A percentile compares a stretch with the other conserved stretches of the same genome.
phyloP scores from a whole-genome alignment of 208 protist species.

The Angomonas desouzai region DNA sequence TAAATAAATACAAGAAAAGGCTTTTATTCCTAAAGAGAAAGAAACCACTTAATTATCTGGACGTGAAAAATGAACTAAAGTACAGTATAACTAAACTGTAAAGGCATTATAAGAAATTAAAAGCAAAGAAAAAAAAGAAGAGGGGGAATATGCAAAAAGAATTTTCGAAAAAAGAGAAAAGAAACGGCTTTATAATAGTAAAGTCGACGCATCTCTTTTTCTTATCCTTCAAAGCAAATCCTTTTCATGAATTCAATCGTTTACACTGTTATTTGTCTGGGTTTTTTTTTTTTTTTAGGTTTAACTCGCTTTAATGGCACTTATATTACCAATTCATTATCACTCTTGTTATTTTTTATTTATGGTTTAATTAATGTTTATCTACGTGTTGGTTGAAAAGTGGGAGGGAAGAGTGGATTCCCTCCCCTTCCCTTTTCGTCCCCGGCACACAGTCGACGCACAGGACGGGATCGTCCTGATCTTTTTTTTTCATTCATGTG shows the following conservation, averaged over 20 bases:
- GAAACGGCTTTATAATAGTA: slow-evolving; percentile 14
- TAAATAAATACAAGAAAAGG: slow-evolving; percentile 8
- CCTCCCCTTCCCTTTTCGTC: too few relatives aligned
- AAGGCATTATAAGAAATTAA: slow-evolving; percentile 19
- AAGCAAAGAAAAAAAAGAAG: slow-evolving; percentile 20
- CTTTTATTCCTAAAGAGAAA: slow-evolving; percentile 12
- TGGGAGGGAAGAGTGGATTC: too few relatives aligned
- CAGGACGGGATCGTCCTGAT: too few relatives aligned
- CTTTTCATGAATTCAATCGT: not conserved
- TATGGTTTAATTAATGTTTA: slow-evolving; percentile 1
- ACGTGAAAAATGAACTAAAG: slow-evolving; percentile 11
- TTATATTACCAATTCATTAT: slow-evolving; percentile 1
- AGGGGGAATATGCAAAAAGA: not conserved
- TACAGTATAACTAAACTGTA: slow-evolving; percentile 10
- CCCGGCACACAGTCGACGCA: too few relatives aligned
- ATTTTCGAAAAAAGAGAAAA: slow-evolving; percentile 4
- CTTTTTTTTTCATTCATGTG: too few relatives aligned
- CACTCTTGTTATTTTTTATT: slow-evolving; percentile 11
- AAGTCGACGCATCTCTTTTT: slow-evolving; percentile 13
- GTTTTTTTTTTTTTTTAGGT: not conserved
- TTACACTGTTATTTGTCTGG: slow-evolving; percentile 2
- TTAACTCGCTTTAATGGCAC: not conserved
- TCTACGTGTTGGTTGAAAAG: too few relatives aligned
- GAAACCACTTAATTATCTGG: slow-evolving; percentile 5
- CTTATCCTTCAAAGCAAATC: slow-evolving; percentile 1